Percentiles rank a stretch among this genome's conserved stretches.
Conservation (phyloP, 352 stramenopile species). For the Phytopythium vexans region DNA sequence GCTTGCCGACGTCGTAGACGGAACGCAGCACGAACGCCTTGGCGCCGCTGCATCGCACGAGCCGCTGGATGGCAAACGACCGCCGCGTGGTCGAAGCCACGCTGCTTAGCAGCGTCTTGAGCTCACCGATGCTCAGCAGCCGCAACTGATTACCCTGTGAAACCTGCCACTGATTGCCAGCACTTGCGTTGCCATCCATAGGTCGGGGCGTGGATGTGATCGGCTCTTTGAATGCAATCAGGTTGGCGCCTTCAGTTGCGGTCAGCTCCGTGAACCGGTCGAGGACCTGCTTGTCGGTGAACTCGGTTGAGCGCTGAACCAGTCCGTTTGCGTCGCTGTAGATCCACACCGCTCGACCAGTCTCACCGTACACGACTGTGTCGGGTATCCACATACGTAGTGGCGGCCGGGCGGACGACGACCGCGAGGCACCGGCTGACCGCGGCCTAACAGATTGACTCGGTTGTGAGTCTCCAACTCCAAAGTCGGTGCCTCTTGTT, state of each 20-base stretch:
- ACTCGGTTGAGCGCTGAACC: slow-evolving; percentile 57
- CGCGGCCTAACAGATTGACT: no score
- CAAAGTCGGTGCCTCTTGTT: neutral
- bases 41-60: slow-evolving; percentile 63
- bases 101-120: slow-evolving; percentile 68
- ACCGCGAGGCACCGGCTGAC: neutral
- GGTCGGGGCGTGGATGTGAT: slow-evolving; percentile 19
- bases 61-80: slow-evolving; percentile 71
- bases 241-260: slow-evolving; percentile 29
- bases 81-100: slow-evolving; percentile 48
- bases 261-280: slow-evolving; percentile 46
- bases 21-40: slow-evolving; percentile 72
- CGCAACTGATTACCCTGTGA: slow-evolving; percentile 64
- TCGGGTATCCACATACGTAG: slow-evolving; percentile 73
- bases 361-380: slow-evolving; percentile 80
- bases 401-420: neutral
- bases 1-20: slow-evolving; percentile 60
- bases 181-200: neutral
- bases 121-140: slow-evolving; percentile 53
- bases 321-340: slow-evolving; percentile 69
- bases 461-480: no score
- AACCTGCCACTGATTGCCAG: slow-evolving; percentile 11
- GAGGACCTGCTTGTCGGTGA: slow-evolving; percentile 73
- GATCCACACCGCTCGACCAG: slow-evolving; percentile 62
- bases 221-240: slow-evolving; percentile 76